Base-by-base conservation (phyloP, 1,284 basidiomycete species). In the Termitomyces sp. region DNA sequence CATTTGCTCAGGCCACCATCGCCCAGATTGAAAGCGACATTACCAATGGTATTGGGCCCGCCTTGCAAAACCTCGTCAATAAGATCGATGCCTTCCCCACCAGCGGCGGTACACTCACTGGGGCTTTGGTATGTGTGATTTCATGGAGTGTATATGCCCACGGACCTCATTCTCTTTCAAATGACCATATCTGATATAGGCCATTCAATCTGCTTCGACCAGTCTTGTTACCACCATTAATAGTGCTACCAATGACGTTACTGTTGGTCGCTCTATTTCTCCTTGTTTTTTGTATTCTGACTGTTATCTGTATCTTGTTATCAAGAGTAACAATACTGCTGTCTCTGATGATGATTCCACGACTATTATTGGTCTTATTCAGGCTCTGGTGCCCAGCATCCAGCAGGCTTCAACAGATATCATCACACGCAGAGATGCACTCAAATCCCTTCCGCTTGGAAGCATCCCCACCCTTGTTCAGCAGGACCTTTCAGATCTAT, bases 181-280 rank as follows among this genome's bases (percentile, higher is more conserved):
- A 24, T 24, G 11, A 41, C 26, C 35, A 41, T 18, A 3, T n/a
- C n/a, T n/a, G n/a, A 31, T 51, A 3, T 41, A 71, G 69, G 49
- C 54, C 5, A 70, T 73, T 53, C 69, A 72, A 57, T 63, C 37
- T 33, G 50, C 54, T 47, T 60, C 68, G 1, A 59, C 55, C 5
- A 54, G 39, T 40, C 56, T 72, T 18, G 57, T 48, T n/a, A 60
- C 56, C 13, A 44, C 66, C 3, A 33, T 72, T 11, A 56, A 64
- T 43, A 58, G 52, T 11, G 67, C 62, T 3, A 67, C 67, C 2
- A 59, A 60, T 9, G 68, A 69, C 44, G 63, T 63, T 14, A 50
- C 56, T 52, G 56, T 58, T 31, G 6, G 35, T 47, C 31, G 14
- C n/a, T 26, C 10, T 14, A 5, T 10, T 11, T 38, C 18, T 13